Conservation (phyloP, 2,329 filamentous ascomycete genomes). For the Stachybotrys chlorohalonatus region DNA sequence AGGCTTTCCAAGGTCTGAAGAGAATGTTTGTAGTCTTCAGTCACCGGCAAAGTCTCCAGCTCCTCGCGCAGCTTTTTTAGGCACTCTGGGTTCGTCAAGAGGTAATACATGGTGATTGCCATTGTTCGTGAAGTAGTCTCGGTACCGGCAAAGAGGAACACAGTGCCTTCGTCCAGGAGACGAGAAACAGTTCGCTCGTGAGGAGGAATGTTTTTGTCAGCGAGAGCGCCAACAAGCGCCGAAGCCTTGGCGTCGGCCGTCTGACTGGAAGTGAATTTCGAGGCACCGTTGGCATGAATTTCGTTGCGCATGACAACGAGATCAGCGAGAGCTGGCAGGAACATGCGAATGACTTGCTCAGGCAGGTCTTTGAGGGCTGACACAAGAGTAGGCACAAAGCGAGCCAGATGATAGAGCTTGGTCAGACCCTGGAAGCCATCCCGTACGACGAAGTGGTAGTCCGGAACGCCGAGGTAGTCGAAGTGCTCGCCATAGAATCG, state of each 20-base stretch:
- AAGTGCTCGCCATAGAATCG: constrained; percentile 8
- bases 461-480: constrained; percentile 5
- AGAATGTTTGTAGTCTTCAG: constrained; percentile 3
- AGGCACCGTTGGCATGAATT: constrained; percentile 1
- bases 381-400: constrained; percentile 6
- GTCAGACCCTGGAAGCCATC: constrained; percentile 3
- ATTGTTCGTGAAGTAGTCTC: constrained; percentile 8
- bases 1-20: constrained; percentile 5
- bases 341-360: neutral
- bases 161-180: constrained; percentile 8
- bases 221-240: constrained; percentile 3
- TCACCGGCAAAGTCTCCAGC: constrained; percentile 2
- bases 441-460: constrained; percentile 3
- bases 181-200: constrained; percentile 6
- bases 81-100: constrained; percentile 2
- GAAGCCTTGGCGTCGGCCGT: constrained; percentile 1
- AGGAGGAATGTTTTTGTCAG: constrained; percentile 3
- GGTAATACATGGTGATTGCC: constrained; percentile 4
- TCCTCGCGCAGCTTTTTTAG: constrained; percentile 6
- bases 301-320: constrained; percentile 2
- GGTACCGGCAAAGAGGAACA: constrained; percentile 8
- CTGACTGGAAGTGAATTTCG: neutral
- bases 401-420: constrained; percentile 4
- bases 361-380: constrained; percentile 2
- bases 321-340: constrained; percentile 4